Conservation (phyloP, 1,284 basidiomycete species). For the Sporisorium scitamineum region DNA sequence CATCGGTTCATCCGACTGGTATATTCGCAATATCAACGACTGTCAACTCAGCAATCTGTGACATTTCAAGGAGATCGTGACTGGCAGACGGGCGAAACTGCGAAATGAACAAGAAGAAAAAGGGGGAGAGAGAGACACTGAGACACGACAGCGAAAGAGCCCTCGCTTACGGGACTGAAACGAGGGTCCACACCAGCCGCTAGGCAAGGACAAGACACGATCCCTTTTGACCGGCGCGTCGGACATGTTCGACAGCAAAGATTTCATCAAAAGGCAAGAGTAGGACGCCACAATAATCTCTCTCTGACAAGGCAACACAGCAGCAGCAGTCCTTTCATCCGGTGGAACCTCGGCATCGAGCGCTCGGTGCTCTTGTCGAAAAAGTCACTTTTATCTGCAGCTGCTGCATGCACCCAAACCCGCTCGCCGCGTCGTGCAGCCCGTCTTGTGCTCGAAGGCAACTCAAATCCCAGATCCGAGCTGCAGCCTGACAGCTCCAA, state of each 20-base stretch:
- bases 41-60: not conserved
- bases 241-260: not conserved
- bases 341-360: conserved; percentile 1
- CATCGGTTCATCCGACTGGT: not conserved
- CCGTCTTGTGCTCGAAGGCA: not conserved
- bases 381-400: not conserved
- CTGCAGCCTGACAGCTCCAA: conserved; percentile 22
- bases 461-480: conserved; percentile 16
- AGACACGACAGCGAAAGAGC: not conserved
- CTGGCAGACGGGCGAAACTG: not conserved
- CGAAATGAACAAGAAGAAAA: not conserved
- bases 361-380: not conserved
- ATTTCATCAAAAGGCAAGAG: not conserved
- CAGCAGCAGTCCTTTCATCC: not conserved
- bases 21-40: not conserved
- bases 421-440: not conserved
- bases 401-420: not conserved
- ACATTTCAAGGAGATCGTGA: not conserved
- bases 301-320: not conserved
- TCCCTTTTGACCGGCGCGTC: not conserved
- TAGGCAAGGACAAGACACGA: not conserved
- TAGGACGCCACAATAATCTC: conserved; percentile 1
- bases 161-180: conserved; percentile 2
- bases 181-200: conserved; percentile 5
- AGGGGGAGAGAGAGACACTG: not conserved